phyloP scores from a whole-genome alignment of 78 protist genomes.

The Emiliania huxleyi region DNA sequence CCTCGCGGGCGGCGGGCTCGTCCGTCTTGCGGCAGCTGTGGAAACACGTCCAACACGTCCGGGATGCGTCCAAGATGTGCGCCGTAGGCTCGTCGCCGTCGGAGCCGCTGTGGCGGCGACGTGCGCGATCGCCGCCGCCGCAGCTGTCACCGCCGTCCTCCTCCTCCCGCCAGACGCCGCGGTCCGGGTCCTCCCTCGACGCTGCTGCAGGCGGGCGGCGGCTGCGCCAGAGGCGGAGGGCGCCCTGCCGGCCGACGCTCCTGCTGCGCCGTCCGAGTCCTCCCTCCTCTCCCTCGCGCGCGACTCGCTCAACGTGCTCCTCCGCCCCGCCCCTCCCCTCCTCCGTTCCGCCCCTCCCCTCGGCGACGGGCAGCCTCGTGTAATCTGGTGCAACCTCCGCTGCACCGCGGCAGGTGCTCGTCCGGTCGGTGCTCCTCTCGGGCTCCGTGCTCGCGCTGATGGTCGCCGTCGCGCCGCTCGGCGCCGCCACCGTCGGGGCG shows the following conservation, averaged over 20 bases:
- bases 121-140: background rate
- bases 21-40: background rate
- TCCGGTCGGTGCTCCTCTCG: background rate
- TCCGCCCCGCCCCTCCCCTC: too few species aligned
- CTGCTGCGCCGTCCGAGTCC: too few species aligned
- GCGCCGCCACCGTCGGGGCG: background rate
- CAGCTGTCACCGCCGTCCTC: background rate
- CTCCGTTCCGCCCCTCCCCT: too few species aligned
- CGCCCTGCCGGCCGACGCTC: background rate
- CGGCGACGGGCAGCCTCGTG: too few species aligned
- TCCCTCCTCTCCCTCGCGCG: background rate
- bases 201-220: background rate
- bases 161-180: background rate
- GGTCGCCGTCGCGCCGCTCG: background rate
- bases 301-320: background rate
- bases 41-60: too few species aligned
- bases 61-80: too few species aligned
- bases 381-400: too few species aligned
- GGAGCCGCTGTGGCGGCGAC: background rate
- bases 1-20: background rate
- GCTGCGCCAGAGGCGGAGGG: background rate
- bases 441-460: background rate
- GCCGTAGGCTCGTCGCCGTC: too few species aligned
- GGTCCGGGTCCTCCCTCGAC: background rate
- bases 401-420: too few species aligned